Evolutionary conservation across 2,329 filamentous ascomycete species (phyloP), one percentile per base, ranked within the genome.

Genomic region (Apiospora koreana): DNA sequence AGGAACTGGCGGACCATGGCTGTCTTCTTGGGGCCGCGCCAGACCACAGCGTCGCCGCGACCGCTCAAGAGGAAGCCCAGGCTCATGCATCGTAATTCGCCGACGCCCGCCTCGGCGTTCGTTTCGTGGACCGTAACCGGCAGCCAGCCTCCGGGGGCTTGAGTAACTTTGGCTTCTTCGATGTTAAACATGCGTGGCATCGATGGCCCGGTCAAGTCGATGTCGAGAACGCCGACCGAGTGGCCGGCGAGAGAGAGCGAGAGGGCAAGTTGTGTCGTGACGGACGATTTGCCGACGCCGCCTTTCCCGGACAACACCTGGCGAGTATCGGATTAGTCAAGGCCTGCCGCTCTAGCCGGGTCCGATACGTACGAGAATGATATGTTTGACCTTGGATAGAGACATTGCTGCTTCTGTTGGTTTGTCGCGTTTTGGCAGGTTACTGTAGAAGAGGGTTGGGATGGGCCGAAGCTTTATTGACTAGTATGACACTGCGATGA

Each of bases 1-100:
- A 99, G 86, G 79, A 99, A 99, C 80, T 99, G 96, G 50, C 95
- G 91, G 71, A 99, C 94, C 96, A 99, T 99, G 67, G 96, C 96
- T 5, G 96, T 99, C 84, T 99, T 99, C 83, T 99, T 99, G 2
- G 96, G 96, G 0, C 96, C 96, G 68, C 96, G 90, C 96, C 96
- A 99, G 48, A 99, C 96, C 0, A 99, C 95, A 0, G 96, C 95
- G 76, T 98, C 94, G 72, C 93, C 93, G 75, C 95, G 87, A 72
- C 91, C 89, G 3, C 92, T 91, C 7, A 99, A 87, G 8, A 99
- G 87, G 77, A 99, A 98, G 2, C 95, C 96, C 1, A 99, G 86
- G 69, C 94, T 97, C 93, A 98, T 98, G 80, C 94, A 96, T 72
- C 90, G 88, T 12, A 95, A 85, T 43, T 90, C 85, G 1, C 93